Base-by-base conservation (phyloP, 345 rosid species). In the Lepidium africanum region DNA sequence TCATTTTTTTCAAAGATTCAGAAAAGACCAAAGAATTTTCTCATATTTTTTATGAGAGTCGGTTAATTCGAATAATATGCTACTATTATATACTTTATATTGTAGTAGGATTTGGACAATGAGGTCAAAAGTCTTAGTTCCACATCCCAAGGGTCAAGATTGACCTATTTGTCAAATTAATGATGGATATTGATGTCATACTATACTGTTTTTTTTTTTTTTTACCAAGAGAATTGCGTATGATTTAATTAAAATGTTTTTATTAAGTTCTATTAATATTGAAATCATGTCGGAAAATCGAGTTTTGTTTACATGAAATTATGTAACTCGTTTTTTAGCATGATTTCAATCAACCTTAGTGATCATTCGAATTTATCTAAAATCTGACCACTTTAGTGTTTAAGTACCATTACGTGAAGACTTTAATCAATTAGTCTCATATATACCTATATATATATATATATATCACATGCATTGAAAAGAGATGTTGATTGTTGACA, bases 1-100 rank as follows among this genome's bases (percentile, higher is more conserved):
- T 5, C 32, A 1, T 21, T 12, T 67, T 45, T 41, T 7, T 54
- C 73, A 60, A 74, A 67, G 73, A 67, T 74, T 67, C 78, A 67
- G n/a, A 38, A 61, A 74, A 61, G 73, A 67, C 73, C 45, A 68
- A 30, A 21, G 59, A 67, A 53, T 37, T 59, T 41, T 39, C 2
- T 38, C 11, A 2, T 9, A 19, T 10, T 15, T 6, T 3, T 7
- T 19, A 7, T 37, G 6, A 30, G 52, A 72, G 59, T 65, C 65
- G 8, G 60, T 60, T 65, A 58, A 65, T 11, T 73, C 67, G 61
- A 73, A 50, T 58, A 39, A 9, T 19, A 65, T 49, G 57, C 39
- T 48, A 17, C 7, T 19, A 37, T 53, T 19, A 37, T 62, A 27
- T 43, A 11, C 36, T 27, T 63, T 65, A 32, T n/a, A n/a, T n/a